Evolutionary conservation across 2,329 filamentous ascomycete species (phyloP).

Genomic region (Diplocarpon mali): DNA sequence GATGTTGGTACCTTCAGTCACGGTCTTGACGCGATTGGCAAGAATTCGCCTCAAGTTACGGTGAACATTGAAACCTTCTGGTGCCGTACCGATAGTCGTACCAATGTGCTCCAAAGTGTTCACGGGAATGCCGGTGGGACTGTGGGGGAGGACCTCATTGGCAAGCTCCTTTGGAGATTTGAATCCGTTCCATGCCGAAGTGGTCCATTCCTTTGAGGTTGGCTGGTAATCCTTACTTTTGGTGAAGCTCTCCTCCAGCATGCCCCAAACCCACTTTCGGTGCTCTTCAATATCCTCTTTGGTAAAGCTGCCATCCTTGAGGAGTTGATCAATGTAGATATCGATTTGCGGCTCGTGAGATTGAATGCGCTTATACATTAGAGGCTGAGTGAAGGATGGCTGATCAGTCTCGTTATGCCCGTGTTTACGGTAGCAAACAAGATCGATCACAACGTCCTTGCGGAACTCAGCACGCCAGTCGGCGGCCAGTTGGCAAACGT

Average conservation of each 20-base stretch:
- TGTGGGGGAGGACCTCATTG: constrained; percentile 85
- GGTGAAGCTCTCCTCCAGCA: constrained; percentile 95
- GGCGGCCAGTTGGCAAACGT: constrained; percentile 90
- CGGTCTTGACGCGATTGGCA: constrained; percentile 77
- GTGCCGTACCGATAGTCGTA: constrained; percentile 63
- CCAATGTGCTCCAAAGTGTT: constrained; percentile 73
- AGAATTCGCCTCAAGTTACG: constrained; percentile 97
- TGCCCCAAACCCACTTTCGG: constrained; percentile 99
- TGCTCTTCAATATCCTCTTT: constrained; percentile 98
- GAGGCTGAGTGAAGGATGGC: constrained; percentile 96
- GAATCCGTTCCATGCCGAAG: constrained; percentile 98
- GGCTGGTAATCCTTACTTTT: constrained; percentile 97
- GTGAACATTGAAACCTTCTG: constrained; percentile 82
- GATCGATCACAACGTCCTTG: constrained; percentile 93
- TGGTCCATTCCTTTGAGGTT: constrained; percentile 95
- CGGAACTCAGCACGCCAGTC: constrained; percentile 99
- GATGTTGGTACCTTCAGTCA: constrained; percentile 84
- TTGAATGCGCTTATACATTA: constrained; percentile 98
- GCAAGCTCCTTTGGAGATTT: constrained; percentile 97
- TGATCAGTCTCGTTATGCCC: constrained; percentile 99
- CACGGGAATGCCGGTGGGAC: constrained; percentile 68
- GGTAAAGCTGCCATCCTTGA: constrained; percentile 88
- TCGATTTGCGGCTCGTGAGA: constrained; percentile 77
- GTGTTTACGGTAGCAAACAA: constrained; percentile 98
- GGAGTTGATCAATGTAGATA: constrained; percentile 82